Percentiles rank a stretch among this genome's conserved stretches.
Conservation (phyloP, 2,329 filamentous ascomycete genomes). For the Blastomyces silverae region DNA sequence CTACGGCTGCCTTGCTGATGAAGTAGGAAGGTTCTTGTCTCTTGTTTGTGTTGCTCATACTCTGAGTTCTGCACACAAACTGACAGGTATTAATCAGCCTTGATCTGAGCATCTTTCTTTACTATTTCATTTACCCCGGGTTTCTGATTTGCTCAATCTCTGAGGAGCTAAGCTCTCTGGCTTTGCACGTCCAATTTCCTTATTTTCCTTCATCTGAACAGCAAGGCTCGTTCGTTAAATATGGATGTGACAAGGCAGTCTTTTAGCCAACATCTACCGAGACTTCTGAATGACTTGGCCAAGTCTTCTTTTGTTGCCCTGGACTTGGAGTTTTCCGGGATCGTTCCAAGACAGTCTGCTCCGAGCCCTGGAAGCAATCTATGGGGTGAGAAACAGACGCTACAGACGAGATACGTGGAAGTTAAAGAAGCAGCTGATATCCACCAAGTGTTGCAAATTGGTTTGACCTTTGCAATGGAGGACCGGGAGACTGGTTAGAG, state of each 20-base stretch:
- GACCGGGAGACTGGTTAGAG: constrained; percentile 45
- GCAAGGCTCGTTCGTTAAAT: neutral
- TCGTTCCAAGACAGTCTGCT: constrained; percentile 41
- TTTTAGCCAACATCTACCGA: constrained; percentile 48
- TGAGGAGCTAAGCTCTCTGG: neutral
- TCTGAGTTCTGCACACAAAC: neutral
- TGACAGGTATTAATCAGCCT: neutral
- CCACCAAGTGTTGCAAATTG: constrained; percentile 60
- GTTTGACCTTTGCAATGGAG: constrained; percentile 59
- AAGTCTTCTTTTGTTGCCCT: constrained; percentile 57
- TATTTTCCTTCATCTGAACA: neutral
- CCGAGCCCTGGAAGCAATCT: constrained; percentile 20
- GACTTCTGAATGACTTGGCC: constrained; percentile 53
- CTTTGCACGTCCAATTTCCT: neutral
- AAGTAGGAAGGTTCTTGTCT: neutral
- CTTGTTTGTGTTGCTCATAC: constrained; percentile 1
- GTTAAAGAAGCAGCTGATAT: constrained; percentile 54
- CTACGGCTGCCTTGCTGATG: neutral
- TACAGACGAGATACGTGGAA: constrained; percentile 57
- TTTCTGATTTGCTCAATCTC: neutral
- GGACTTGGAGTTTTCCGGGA: constrained; percentile 62
- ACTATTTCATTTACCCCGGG: neutral
- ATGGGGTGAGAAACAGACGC: constrained; percentile 41
- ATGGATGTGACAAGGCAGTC: constrained; percentile 54
- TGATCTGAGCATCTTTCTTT: neutral